A percentile compares a stretch with the other conserved stretches of the same genome.
These are phyloP conservation scores for Cutaneotrichosporon curvatum DNA, from an alignment of 1,284 basidiomycete genomes.

Conservation along the genomic window DNA sequence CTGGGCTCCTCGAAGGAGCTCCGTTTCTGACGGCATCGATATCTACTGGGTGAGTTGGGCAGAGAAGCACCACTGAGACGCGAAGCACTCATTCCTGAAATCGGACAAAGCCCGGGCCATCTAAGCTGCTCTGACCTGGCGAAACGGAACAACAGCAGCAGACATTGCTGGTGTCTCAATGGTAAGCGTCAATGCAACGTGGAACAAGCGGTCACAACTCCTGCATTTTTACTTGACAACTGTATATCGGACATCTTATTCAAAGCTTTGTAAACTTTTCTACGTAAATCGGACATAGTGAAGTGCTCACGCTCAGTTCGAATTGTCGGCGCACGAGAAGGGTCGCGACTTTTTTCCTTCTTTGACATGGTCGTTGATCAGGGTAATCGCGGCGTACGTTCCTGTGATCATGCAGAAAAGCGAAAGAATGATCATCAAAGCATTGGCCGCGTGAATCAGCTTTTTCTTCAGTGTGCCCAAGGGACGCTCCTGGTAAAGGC, in stretches of 20 bases:
- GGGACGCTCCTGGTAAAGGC: not conserved
- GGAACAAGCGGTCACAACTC: too few relatives aligned
- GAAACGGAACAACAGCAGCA: too few relatives aligned
- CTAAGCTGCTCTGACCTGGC: too few relatives aligned
- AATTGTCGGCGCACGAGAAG: slow-evolving; percentile 27
- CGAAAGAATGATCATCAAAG: slow-evolving; percentile 25
- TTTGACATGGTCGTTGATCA: slow-evolving; percentile 16
- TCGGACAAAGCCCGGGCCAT: too few relatives aligned
- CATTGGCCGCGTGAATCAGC: slow-evolving; percentile 20
- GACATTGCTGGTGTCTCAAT: too few relatives aligned
- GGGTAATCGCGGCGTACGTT: slow-evolving; percentile 8
- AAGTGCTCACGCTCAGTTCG: not conserved
- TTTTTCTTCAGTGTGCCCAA: slow-evolving; percentile 1
- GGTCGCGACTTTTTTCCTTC: slow-evolving; percentile 15
- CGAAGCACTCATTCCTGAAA: too few relatives aligned
- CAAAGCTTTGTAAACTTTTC: too few relatives aligned
- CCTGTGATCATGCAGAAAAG: slow-evolving; percentile 21
- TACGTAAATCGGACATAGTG: too few relatives aligned
- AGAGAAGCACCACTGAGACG: not conserved
- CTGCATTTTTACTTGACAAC: too few relatives aligned
- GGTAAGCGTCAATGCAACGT: too few relatives aligned
- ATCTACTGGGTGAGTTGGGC: slow-evolving; percentile 46
- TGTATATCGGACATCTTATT: too few relatives aligned
- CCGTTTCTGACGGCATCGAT: slow-evolving; percentile 50
- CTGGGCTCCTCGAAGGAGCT: slow-evolving; percentile 50